phyloP scores from a whole-genome alignment of 371 early-diverging fungal genomes.

The Apophysomyces variabilis region DNA sequence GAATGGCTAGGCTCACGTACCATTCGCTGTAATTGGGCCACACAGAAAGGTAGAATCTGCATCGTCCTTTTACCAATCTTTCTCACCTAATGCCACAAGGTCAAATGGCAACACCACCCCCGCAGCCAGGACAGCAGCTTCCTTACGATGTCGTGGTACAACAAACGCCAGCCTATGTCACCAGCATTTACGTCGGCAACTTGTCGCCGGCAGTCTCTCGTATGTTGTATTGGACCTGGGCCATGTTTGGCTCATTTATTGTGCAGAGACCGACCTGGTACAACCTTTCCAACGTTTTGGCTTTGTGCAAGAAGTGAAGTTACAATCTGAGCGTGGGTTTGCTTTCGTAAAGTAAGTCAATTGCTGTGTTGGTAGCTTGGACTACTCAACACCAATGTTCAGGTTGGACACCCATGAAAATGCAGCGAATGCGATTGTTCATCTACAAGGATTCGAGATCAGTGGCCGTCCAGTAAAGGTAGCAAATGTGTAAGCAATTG shows the following conservation, averaged over 20 bases:
- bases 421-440: slow-evolving; percentile 82
- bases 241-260: slow-evolving; percentile 5
- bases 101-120: slow-evolving; percentile 57
- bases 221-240: slow-evolving; percentile 28
- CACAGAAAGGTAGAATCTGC: slow-evolving; percentile 62
- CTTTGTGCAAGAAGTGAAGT: slow-evolving; percentile 72
- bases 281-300: slow-evolving; percentile 81
- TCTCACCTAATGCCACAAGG: slow-evolving; percentile 20
- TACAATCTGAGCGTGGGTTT: slow-evolving; percentile 91
- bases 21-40: slow-evolving; percentile 86
- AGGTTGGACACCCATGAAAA: slow-evolving; percentile 86
- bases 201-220: slow-evolving; percentile 76
- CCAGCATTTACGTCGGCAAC: slow-evolving; percentile 90
- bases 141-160: slow-evolving; percentile 72
- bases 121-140: slow-evolving; percentile 59
- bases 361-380: neutral
- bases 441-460: slow-evolving; percentile 68
- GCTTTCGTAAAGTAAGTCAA: slow-evolving; percentile 78
- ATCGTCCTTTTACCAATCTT: neutral
- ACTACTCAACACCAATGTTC: neutral
- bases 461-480: slow-evolving; percentile 78
- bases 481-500: slow-evolving; percentile 12
- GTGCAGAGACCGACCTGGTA: slow-evolving; percentile 70
- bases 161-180: slow-evolving; percentile 80
- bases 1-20: slow-evolving; percentile 68